Base-by-base conservation (phyloP, 2,329 filamentous ascomycete species). In the Ascocoryne sarcoides region DNA sequence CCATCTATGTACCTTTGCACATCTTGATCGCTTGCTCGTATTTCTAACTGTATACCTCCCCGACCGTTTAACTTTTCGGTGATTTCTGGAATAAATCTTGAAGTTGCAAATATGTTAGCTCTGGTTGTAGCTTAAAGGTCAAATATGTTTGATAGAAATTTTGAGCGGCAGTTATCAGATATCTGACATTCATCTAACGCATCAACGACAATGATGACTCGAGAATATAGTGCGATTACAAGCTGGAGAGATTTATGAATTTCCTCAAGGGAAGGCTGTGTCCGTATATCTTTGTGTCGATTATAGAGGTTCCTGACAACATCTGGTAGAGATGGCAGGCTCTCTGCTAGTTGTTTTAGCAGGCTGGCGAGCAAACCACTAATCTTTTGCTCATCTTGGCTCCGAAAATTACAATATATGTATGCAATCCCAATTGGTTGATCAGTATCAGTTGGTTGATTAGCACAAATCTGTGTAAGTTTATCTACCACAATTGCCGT, bases 401-500 rank as follows among this genome's bases (percentile, higher is more conserved):
- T 42, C 3, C 50, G 49, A 36, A 58, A 61, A 34, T 62, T 2
- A 54, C 53, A 5, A 50, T 36, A 32, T n/a, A 41, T 9, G 15
- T 1, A 20, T 9, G 43, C 39, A 37, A 45, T 39, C 4, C 36
- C 32, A 38, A 43, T 38, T n/a, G 2, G 21, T 15, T 4, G 19
- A 26, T 26, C 23, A n/a, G n/a, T n/a, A n/a, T n/a, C n/a, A n/a
- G n/a, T n/a, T n/a, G n/a, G n/a, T n/a, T n/a, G n/a, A 16, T 60
- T 45, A 2, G 53, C 41, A 0, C 40, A 5, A 32, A 57, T 60
- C 2, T 18, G 29, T 1, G 18, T 37, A 2, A 73, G 53, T n/a
- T 69, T 8, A 2, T 71, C 57, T 0, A 72, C 47, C 0, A 68
- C 59, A 10, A 63, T 60, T 0, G 67, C 61, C 0, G 64, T 52